These are phyloP conservation scores for Trichomonas vaginalis DNA, from an alignment of 208 protist species.

Conservation along the genomic window DNA sequence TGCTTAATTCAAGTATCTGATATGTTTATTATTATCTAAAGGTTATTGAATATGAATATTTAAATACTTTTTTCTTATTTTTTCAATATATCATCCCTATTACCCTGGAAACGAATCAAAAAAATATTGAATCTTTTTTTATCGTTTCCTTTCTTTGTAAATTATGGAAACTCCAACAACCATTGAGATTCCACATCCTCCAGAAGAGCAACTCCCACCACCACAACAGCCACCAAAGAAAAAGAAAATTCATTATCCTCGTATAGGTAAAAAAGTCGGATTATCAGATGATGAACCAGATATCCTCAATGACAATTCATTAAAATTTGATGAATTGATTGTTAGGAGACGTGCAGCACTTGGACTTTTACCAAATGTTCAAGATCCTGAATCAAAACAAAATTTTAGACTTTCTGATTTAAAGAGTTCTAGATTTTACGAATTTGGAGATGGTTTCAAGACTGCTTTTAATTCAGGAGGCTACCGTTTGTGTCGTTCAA, in stretches of 20 bases:
- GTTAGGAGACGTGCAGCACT: neutral
- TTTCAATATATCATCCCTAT: neutral
- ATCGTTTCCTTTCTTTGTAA: too few species aligned
- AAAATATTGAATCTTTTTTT: too few species aligned
- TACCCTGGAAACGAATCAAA: too few species aligned
- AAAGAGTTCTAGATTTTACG: neutral
- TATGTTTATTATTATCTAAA: neutral
- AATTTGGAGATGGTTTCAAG: neutral
- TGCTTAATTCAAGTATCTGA: neutral
- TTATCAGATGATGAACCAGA: neutral
- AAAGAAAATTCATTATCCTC: neutral
- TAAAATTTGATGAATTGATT: neutral
- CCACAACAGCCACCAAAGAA: neutral
- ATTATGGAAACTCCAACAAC: neutral
- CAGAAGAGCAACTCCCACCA: neutral
- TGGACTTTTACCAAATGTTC: neutral
- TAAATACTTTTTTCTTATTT: neutral
- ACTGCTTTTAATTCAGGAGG: neutral
- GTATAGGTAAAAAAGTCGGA: neutral
- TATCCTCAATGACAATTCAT: neutral
- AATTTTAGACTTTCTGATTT: neutral
- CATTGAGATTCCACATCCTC: neutral
- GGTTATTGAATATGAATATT: neutral
- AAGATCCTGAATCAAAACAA: neutral
- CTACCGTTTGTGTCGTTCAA: neutral